A percentile compares a stretch with the other conserved stretches of the same genome.
These are phyloP conservation scores for Auriculariales sp. DNA, from an alignment of 768 basidiomycete species.

Conservation along the genomic window DNA sequence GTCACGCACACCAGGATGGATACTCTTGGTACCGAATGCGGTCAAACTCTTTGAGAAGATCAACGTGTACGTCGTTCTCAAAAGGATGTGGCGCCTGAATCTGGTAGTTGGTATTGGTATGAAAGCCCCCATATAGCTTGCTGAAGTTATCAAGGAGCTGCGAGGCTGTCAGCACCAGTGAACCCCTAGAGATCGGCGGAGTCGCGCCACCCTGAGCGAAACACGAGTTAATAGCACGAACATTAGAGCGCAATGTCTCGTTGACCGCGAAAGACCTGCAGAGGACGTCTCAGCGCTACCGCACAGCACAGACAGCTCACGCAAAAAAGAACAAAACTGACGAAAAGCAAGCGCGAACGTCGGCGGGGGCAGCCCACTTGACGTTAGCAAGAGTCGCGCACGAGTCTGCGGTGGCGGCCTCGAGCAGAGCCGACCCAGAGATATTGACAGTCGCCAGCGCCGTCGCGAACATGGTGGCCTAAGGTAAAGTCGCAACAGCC, in stretches of 20 bases:
- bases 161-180: not conserved
- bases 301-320: not conserved
- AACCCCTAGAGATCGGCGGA: not conserved
- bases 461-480: slow-evolving; percentile 18
- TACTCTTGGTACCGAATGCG: slow-evolving; percentile 30
- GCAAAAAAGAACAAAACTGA: not conserved
- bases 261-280: slow-evolving; percentile 29
- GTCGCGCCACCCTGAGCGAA: not conserved
- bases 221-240: slow-evolving; percentile 13
- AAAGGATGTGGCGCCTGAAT: slow-evolving; percentile 39
- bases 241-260: slow-evolving; percentile 33
- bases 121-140: slow-evolving; percentile 38
- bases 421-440: slow-evolving; percentile 28
- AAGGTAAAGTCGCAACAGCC: slow-evolving; percentile 27
- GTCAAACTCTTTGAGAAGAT: slow-evolving; percentile 34
- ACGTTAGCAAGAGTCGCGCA: slow-evolving; percentile 38
- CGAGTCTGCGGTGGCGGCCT: slow-evolving; percentile 19
- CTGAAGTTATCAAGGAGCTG: slow-evolving; percentile 44
- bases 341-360: slow-evolving; percentile 36
- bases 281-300: not conserved
- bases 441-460: slow-evolving; percentile 27
- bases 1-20: slow-evolving; percentile 34
- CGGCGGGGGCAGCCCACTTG: slow-evolving; percentile 38
- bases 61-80: slow-evolving; percentile 38
- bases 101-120: slow-evolving; percentile 48